phyloP scores from a whole-genome alignment of 768 basidiomycete genomes.

The Kwoniella heveanensis region DNA sequence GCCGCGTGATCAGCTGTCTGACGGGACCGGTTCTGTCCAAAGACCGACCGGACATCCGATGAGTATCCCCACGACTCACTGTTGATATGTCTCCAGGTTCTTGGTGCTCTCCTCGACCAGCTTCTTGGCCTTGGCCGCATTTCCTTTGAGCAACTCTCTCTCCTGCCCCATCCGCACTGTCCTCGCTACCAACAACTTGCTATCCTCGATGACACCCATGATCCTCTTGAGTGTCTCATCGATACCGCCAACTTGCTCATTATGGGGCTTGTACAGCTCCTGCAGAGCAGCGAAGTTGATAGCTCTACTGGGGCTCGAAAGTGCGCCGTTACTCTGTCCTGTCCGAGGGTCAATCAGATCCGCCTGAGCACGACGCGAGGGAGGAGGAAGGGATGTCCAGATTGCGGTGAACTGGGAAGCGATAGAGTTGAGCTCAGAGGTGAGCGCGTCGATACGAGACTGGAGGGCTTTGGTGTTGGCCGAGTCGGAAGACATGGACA shows the following conservation, averaged over 20 bases:
- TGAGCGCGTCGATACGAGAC: conserved; percentile 40
- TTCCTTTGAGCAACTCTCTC: conserved; percentile 86
- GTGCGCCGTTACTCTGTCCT: conserved; percentile 38
- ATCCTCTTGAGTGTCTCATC: conserved; percentile 78
- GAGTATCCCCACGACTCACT: conserved; percentile 58
- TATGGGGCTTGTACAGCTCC: conserved; percentile 65
- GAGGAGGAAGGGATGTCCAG: conserved; percentile 81
- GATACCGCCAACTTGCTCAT: conserved; percentile 64
- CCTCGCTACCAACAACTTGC: conserved; percentile 78
- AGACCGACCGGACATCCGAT: neutral
- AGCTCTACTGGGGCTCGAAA: conserved; percentile 63
- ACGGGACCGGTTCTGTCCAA: neutral
- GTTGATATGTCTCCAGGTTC: conserved; percentile 86
- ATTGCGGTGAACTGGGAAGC: conserved; percentile 69
- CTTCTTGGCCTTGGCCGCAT: conserved; percentile 87
- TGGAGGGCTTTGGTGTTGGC: conserved; percentile 37
- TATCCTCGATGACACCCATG: conserved; percentile 78
- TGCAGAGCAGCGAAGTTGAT: conserved; percentile 86
- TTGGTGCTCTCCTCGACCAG: conserved; percentile 77
- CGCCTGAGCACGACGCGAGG: conserved; percentile 70
- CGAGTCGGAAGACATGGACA: conserved; percentile 22
- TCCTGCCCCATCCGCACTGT: conserved; percentile 82
- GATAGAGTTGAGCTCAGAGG: conserved; percentile 63
- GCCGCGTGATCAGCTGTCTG: too few relatives aligned
- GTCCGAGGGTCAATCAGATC: conserved; percentile 57